Evolutionary conservation across 148 eudicot species (phyloP).

Genomic region (Fagopyrum esculentum): DNA sequence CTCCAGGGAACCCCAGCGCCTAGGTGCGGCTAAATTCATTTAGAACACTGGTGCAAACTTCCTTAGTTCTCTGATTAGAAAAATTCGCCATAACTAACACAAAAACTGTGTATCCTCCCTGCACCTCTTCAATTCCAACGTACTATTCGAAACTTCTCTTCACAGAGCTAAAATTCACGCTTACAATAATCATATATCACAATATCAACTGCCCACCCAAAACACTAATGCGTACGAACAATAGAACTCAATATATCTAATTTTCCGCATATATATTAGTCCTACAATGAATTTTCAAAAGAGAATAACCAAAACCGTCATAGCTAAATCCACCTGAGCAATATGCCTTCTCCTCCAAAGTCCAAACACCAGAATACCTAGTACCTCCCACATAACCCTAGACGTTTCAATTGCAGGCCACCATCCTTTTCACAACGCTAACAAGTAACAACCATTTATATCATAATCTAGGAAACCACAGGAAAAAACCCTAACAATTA

Average conservation of each 20-base stretch:
- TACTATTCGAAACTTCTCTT: background rate
- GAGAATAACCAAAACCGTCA: background rate
- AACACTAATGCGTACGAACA: background rate
- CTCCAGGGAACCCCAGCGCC: no score
- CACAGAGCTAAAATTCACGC: background rate
- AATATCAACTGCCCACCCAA: background rate
- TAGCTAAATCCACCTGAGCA: background rate
- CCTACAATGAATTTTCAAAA: background rate
- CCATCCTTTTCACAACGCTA: background rate
- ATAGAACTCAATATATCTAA: background rate
- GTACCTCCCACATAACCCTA: background rate
- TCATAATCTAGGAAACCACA: background rate
- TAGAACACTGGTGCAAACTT: no score
- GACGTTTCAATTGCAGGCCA: background rate
- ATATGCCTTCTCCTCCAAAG: no score
- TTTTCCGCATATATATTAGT: background rate
- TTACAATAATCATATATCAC: background rate
- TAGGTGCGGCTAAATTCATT: no score
- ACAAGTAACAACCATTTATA: background rate
- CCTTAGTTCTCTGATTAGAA: background rate
- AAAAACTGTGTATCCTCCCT: background rate
- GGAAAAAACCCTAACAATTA: background rate
- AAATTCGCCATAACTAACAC: background rate
- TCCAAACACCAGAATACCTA: slow-evolving; percentile 1
- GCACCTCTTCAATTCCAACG: background rate